phyloP scores from a whole-genome alignment of 2,329 filamentous ascomycete species.

The Alternaria sp. region DNA sequence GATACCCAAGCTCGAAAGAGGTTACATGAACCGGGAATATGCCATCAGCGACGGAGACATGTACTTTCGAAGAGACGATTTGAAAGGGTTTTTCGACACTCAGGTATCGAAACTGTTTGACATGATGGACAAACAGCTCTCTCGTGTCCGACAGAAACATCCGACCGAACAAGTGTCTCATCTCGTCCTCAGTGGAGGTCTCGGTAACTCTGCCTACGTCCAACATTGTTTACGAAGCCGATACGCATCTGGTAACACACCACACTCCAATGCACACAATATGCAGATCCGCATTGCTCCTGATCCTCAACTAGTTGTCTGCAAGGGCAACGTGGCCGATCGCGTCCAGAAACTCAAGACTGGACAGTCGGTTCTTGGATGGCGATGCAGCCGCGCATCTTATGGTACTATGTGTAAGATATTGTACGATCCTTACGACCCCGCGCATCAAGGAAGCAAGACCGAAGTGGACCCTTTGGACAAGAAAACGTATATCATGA shows the following conservation, averaged over 20 bases:
- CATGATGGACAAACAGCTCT: conserved; percentile 44
- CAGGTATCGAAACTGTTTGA: conserved; percentile 37
- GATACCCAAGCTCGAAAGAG: conserved; percentile 37
- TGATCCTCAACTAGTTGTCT: conserved; percentile 64
- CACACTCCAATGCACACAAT: conserved; percentile 25
- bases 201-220: conserved; percentile 54
- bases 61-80: conserved; percentile 29
- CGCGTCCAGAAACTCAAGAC: conserved; percentile 58
- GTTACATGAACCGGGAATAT: conserved; percentile 22
- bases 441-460: conserved; percentile 31
- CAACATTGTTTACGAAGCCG: conserved; percentile 43
- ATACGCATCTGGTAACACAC: conserved; percentile 36
- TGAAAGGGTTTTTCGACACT: conserved; percentile 29
- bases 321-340: conserved; percentile 58
- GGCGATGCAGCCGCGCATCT: conserved; percentile 46
- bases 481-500: conserved; percentile 46
- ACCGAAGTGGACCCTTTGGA: conserved; percentile 40
- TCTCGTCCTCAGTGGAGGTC: conserved; percentile 54
- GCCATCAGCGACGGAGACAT: conserved; percentile 30
- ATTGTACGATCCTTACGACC: conserved; percentile 42
- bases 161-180: conserved; percentile 42
- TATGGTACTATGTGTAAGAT: conserved; percentile 51
- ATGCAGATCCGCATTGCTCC: conserved; percentile 48
- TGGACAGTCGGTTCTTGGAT: conserved; percentile 53
- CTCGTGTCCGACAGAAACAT: conserved; percentile 34